These are phyloP conservation scores for Babesia ovis DNA, from an alignment of 169 alveolate genomes.

Conservation along the genomic window DNA sequence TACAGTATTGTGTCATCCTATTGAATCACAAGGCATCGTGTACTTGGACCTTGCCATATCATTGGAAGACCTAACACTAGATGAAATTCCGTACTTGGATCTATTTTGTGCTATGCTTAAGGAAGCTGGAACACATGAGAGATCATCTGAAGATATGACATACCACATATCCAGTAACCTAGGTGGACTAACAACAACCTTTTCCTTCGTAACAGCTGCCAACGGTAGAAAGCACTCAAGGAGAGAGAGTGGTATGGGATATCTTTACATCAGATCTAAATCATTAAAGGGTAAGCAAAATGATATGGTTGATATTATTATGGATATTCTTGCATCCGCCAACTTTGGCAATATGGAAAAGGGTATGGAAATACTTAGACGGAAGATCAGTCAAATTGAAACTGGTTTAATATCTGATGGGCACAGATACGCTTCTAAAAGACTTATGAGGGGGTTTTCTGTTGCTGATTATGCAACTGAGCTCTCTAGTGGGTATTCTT, in stretches of 20 bases:
- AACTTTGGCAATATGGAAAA: constrained; percentile 71
- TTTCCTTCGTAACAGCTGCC: constrained; percentile 59
- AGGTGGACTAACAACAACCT: constrained; percentile 64
- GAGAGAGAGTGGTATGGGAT: constrained; percentile 69
- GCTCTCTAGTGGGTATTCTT: constrained; percentile 69
- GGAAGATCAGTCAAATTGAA: constrained; percentile 68
- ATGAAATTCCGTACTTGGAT: constrained; percentile 69
- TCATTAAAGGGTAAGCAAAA: constrained; percentile 66
- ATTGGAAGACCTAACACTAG: constrained; percentile 67
- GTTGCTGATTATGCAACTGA: constrained; percentile 70
- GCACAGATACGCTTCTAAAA: constrained; percentile 53
- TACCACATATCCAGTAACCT: constrained; percentile 65
- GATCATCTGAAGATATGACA: constrained; percentile 73
- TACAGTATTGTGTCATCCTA: constrained; percentile 62
- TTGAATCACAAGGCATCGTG: constrained; percentile 77
- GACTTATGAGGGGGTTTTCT: constrained; percentile 63
- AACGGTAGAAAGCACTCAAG: constrained; percentile 60
- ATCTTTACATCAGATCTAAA: constrained; percentile 67
- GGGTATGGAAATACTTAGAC: constrained; percentile 71
- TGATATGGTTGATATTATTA: constrained; percentile 67
- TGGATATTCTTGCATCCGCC: constrained; percentile 63
- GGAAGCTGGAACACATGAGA: constrained; percentile 72
- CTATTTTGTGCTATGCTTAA: constrained; percentile 65
- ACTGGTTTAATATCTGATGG: constrained; percentile 53
- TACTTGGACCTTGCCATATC: constrained; percentile 73